Evolutionary conservation across 2,329 filamentous ascomycete species (phyloP).

Genomic region (Hirsutella rhossiliensis): DNA sequence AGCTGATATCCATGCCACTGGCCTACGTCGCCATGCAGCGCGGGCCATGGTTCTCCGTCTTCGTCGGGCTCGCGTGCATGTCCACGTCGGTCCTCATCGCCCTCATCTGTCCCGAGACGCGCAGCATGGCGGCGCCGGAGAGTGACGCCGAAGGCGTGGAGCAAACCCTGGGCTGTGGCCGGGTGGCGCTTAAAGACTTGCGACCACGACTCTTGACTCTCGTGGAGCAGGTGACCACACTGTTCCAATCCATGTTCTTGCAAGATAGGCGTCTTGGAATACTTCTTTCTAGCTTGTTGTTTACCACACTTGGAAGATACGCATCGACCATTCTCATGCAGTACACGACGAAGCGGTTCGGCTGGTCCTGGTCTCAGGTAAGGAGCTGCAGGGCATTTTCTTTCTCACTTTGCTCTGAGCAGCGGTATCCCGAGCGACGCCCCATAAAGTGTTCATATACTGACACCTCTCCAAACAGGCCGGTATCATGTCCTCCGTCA

Average conservation of each 20-base stretch:
- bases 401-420: no score
- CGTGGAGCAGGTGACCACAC: not conserved
- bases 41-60: not conserved
- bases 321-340: constrained; percentile 6
- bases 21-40: not conserved
- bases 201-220: not conserved
- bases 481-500: constrained; percentile 2
- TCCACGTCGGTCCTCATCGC: not conserved
- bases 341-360: constrained; percentile 6
- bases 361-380: constrained; percentile 7
- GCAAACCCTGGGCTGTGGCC: no score
- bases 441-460: not conserved
- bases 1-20: not conserved
- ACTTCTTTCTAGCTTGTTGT: constrained; percentile 1
- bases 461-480: not conserved
- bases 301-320: constrained; percentile 3
- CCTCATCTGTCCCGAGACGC: not conserved
- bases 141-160: not conserved
- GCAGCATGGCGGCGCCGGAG: not conserved
- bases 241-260: not conserved
- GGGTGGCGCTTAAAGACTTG: not conserved
- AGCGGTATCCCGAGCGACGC: no score
- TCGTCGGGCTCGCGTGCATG: not conserved
- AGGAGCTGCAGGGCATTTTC: not conserved
- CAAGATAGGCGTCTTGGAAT: not conserved